Conservation (phyloP, 345 rosid species). For the Anastatica hierochuntica region DNA sequence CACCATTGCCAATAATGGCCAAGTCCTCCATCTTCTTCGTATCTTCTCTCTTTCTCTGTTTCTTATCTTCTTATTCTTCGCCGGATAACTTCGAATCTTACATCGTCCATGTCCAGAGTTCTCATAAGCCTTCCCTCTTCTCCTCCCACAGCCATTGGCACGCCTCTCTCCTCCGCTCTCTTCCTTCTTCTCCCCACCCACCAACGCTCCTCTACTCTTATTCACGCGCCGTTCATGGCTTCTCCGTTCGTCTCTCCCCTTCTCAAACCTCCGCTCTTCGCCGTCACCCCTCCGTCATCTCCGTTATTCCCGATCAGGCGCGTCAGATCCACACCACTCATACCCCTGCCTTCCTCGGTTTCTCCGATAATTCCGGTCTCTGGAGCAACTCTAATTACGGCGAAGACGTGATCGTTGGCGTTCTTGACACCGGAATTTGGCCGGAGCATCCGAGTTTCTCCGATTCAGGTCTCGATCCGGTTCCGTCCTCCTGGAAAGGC, state of each 20-base stretch:
- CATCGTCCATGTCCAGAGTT: conserved; percentile 50
- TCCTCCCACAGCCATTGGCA: conserved; percentile 59
- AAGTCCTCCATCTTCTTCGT: conserved; percentile 20
- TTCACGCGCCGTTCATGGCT: conserved; percentile 49
- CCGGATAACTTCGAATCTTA: conserved; percentile 31
- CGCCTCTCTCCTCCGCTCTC: conserved; percentile 45
- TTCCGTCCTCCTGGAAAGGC: conserved; percentile 64
- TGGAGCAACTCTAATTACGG: conserved; percentile 62
- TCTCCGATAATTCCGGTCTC: conserved; percentile 48
- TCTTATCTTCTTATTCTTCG: conserved; percentile 8
- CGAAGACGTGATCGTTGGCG: conserved; percentile 63
- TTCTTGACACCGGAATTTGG: conserved; percentile 85
- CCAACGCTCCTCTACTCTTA: conserved; percentile 58
- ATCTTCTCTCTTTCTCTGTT: conserved; percentile 18
- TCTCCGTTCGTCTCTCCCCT: conserved; percentile 65
- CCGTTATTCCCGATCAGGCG: conserved; percentile 53
- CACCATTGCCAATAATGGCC: conserved; percentile 18
- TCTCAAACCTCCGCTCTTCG: conserved; percentile 38
- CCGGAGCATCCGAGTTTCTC: conserved; percentile 66
- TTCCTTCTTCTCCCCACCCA: conserved; percentile 48
- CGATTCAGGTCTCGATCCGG: conserved; percentile 35
- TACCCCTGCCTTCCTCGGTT: conserved; percentile 66
- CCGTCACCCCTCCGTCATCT: conserved; percentile 42
- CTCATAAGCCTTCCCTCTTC: conserved; percentile 61
- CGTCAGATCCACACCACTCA: conserved; percentile 78